A percentile compares a stretch with the other conserved stretches of the same genome.
phyloP scores from a whole-genome alignment of 495 filamentous ascomycete genomes.

The Letharia lupina region DNA sequence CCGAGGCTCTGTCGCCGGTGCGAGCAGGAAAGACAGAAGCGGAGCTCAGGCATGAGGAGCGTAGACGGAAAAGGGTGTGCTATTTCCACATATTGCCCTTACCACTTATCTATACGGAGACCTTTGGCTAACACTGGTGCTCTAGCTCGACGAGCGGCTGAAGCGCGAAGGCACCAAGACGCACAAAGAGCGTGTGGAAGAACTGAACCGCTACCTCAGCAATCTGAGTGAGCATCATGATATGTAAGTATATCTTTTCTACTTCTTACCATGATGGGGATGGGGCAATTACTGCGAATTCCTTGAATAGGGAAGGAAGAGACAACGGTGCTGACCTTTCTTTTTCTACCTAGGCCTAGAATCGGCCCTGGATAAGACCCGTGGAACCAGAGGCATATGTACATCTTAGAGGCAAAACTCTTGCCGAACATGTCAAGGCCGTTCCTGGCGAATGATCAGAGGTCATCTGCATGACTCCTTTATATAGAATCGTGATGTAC shows the following conservation, averaged over 20 bases:
- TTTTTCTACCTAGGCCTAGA: constrained; percentile 45
- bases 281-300: neutral
- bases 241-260: constrained; percentile 51
- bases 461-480: neutral
- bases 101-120: constrained; percentile 3
- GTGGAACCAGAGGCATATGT: neutral
- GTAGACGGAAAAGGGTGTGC: constrained; percentile 68
- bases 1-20: constrained; percentile 18
- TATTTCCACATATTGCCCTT: constrained; percentile 11
- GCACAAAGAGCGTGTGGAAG: constrained; percentile 93
- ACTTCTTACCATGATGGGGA: neutral
- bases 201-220: constrained; percentile 87
- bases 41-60: constrained; percentile 72
- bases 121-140: constrained; percentile 13
- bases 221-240: constrained; percentile 94
- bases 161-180: constrained; percentile 82
- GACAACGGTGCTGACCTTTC: neutral
- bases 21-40: constrained; percentile 67
- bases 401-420: neutral
- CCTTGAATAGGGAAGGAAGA: neutral
- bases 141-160: constrained; percentile 51
- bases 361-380: constrained; percentile 59
- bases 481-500: neutral
- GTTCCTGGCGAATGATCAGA: neutral
- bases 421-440: neutral